Base-by-base conservation (phyloP, 768 basidiomycete genomes). In the Phaeotremella skinneri region DNA sequence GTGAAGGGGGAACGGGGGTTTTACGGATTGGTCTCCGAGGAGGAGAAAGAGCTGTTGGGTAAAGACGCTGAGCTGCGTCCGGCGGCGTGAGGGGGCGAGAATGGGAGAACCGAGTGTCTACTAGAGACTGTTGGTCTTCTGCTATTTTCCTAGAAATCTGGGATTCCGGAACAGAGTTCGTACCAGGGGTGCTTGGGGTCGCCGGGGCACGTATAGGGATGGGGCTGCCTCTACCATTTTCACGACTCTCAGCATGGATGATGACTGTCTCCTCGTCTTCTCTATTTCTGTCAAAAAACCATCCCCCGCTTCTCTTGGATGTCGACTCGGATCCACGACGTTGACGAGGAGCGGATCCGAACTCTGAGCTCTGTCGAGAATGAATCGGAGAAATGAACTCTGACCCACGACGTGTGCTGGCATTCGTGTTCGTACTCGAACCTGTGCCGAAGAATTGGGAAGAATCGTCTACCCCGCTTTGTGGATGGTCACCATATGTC, bases 41-140 rank as follows among this genome's bases (percentile, higher is more conserved):
- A 11, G 68, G 68, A 2, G 68, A 69, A 20, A 69, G 49, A 0
- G 65, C 68, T 16, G 68, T 64, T 23, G 67, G 60, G 32, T 62
- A 64, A 14, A 59, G 49, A 7, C 48, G 26, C 5, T 52, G 34
- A 21, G 42, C 56, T 0, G 53, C 48, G 41, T 55, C 55, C 37
- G 49, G 63, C 11, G 59, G 66, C 6, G 66, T 61, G 20, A 51
- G 56, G 30, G 56, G 64, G 23, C 42, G 39, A 25, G 20, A 7
- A 17, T 51, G 58, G 42, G 6, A 6, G 23, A 5, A 4, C 32
- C 30, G 21, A 17, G 16, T 55, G 31, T 58, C 56, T 4, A 51
- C 4, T 11, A 58, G 27, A 17, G 56, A 31, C 16, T 50, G 21
- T 31, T 58, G 56, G 21, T 58, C 39, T 32, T 49, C 49, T 39